Conservation (phyloP, 2,329 filamentous ascomycete species). For the Talaromyces pinophilus region DNA sequence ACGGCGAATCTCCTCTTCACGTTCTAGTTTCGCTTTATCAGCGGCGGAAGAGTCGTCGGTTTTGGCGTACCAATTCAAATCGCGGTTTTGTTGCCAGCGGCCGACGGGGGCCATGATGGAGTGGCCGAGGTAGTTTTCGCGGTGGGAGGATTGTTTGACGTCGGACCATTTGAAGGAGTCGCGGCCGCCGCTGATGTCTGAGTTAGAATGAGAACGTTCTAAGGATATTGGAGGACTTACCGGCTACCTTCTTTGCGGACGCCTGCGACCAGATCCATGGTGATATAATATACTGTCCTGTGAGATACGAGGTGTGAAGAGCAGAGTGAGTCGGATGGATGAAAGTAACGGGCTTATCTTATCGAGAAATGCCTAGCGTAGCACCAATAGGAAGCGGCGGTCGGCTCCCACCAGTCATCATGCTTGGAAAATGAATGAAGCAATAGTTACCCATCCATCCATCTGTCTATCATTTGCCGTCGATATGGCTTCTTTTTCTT, state of each 20-base stretch:
- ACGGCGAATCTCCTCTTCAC: slow-evolving; percentile 74
- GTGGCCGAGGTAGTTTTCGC: slow-evolving; percentile 89
- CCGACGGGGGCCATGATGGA: slow-evolving; percentile 89
- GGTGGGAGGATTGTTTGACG: slow-evolving; percentile 80
- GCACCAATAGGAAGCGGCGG: neutral
- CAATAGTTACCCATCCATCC: neutral
- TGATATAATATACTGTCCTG: slow-evolving; percentile 21
- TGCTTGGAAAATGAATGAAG: neutral
- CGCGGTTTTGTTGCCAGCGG: slow-evolving; percentile 81
- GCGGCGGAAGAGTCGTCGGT: slow-evolving; percentile 52
- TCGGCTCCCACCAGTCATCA: neutral
- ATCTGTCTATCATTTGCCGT: too few species aligned
- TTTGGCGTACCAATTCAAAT: slow-evolving; percentile 67
- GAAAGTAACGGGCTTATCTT: slow-evolving; percentile 17
- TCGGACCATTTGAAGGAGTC: slow-evolving; percentile 97
- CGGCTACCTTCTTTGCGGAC: slow-evolving; percentile 88
- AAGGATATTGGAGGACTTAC: slow-evolving; percentile 36
- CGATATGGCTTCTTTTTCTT: neutral
- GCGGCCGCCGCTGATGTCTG: slow-evolving; percentile 66
- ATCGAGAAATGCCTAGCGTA: slow-evolving; percentile 4
- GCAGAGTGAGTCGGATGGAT: too few species aligned
- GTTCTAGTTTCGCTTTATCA: slow-evolving; percentile 56
- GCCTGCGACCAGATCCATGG: slow-evolving; percentile 90
- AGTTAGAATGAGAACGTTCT: slow-evolving; percentile 18
- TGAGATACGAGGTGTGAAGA: neutral